Evolutionary conservation across 2,329 filamentous ascomycete genomes (phyloP).

Genomic region (Nemania abortiva): DNA sequence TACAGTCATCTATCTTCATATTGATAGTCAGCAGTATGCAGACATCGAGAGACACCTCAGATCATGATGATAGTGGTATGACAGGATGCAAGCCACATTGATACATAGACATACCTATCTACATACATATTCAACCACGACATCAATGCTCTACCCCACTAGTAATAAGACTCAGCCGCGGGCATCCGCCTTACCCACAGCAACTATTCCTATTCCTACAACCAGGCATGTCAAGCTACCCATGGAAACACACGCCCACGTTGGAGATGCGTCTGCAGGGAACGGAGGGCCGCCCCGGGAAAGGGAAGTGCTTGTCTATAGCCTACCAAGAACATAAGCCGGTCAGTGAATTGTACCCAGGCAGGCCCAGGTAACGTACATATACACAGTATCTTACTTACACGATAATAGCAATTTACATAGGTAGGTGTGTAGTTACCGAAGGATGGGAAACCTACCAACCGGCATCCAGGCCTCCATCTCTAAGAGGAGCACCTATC

Average conservation of each 20-base stretch:
- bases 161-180: conserved; percentile 18
- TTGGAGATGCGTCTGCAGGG: conserved; percentile 12
- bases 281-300: conserved; percentile 3
- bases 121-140: no score
- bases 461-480: neutral
- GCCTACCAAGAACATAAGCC: neutral
- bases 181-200: neutral
- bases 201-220: neutral
- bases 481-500: neutral
- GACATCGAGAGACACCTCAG: conserved; percentile 15
- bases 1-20: conserved; percentile 9
- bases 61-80: conserved; percentile 15
- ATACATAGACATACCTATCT: no score
- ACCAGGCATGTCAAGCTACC: neutral
- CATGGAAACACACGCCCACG: neutral
- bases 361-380: no score
- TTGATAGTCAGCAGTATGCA: conserved; percentile 26
- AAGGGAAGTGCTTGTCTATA: neutral
- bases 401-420: neutral
- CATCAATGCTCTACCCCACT: conserved; percentile 21
- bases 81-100: conserved; percentile 14
- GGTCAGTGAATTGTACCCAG: neutral
- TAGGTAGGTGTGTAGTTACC: neutral
- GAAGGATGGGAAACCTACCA: conserved; percentile 15
- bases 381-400: no score